Evolutionary conservation across 257 asterid species (phyloP), one percentile per base, ranked within the genome.

Genomic region (Schizonepeta tenuifolia): DNA sequence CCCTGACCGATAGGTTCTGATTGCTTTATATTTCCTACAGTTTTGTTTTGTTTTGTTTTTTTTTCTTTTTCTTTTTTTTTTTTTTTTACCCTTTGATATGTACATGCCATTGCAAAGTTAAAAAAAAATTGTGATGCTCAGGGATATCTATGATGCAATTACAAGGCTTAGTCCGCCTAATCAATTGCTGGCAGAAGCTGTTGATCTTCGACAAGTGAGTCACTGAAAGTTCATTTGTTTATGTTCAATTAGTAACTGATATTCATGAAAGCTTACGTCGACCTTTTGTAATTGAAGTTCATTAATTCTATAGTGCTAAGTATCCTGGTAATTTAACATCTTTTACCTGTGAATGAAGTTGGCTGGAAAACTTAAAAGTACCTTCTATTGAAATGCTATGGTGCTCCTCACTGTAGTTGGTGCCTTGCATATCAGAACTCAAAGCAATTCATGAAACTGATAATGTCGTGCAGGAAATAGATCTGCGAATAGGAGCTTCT

Each of bases 401-500:
- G n/a, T 24, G 56, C 24, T 50, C 69, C 65, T 62, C 62, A 35
- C 40, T 65, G 38, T 64, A 51, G 47, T 75, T 67, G 71, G 55
- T 24, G 49, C 67, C 41, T 68, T 63, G 47, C 60, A 21, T 61
- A 24, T 63, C 59, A 65, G 55, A 73, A 77, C 53, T 62, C 65
- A n/a, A 66, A 71, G 38, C 64, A 56, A 60, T 65, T 51, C 41
- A 57, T 53, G 61, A 69, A 59, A 62, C 35, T 74, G 49, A 57
- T 54, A 56, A 68, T 62, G 33, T 73, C 51, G 20, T 85, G 87
- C 88, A 94, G 99, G 99, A 95, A 87, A 90, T 95, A 77, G 99
- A 95, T 85, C 97, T 95, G 64, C 89, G 99, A 21, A 95, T 95
- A 1, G 98, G 99, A 47, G 99, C 99, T 74, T 90, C 99, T 77